These are phyloP conservation scores for Hyphopichia homilentoma DNA, from an alignment of 805 yeast species.

Conservation along the genomic window DNA sequence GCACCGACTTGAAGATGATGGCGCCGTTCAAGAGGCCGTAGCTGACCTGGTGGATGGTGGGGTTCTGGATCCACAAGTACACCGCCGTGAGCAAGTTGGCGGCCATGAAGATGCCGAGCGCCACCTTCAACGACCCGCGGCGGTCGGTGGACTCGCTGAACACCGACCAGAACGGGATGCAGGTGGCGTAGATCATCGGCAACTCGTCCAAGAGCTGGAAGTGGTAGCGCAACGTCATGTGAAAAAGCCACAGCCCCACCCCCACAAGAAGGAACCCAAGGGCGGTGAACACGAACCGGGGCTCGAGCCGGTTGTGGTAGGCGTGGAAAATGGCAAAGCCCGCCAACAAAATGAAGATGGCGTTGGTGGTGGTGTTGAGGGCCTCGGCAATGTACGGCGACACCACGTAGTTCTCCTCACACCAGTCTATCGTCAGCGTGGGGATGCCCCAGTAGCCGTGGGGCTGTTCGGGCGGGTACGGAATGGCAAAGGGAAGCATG, in stretches of 20 bases:
- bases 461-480: constrained; percentile 54
- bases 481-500: constrained; percentile 47
- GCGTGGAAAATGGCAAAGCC: constrained; percentile 62
- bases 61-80: constrained; percentile 72
- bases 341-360: constrained; percentile 52
- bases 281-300: constrained; percentile 66
- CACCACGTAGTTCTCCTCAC: constrained; percentile 94
- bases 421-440: constrained; percentile 98
- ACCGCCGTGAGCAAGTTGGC: constrained; percentile 64
- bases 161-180: constrained; percentile 87
- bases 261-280: constrained; percentile 88
- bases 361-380: constrained; percentile 79
- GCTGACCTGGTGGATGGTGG: constrained; percentile 84
- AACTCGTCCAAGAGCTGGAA: constrained; percentile 91
- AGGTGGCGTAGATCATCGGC: constrained; percentile 98
- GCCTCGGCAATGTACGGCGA: constrained; percentile 86
- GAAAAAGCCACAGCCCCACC: constrained; percentile 91
- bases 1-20: constrained; percentile 59
- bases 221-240: constrained; percentile 89
- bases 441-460: constrained; percentile 76
- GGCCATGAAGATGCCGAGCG: constrained; percentile 43
- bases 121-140: constrained; percentile 42
- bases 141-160: constrained; percentile 54
- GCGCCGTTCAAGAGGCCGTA: constrained; percentile 76
- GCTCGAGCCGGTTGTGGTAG: constrained; percentile 56